Evolutionary conservation across 306 rosid species (phyloP).

Genomic region (Begonia fuchsioides): DNA sequence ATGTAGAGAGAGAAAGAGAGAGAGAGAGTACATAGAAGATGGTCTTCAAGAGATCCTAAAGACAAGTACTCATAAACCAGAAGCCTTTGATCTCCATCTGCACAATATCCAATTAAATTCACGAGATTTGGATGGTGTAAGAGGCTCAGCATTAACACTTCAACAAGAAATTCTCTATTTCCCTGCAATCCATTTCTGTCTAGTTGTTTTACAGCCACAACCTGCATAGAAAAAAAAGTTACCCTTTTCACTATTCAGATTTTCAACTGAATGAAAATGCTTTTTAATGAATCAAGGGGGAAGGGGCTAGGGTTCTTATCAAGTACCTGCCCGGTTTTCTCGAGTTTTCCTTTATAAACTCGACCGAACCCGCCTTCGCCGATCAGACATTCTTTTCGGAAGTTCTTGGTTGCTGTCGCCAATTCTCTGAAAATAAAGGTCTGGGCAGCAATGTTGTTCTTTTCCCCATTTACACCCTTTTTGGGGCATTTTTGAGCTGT

Average conservation of each 20-base stretch:
- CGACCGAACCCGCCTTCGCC: constrained; percentile 98
- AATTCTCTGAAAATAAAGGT: constrained; percentile 75
- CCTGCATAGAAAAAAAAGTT: constrained; percentile 20
- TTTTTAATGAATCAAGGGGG: too few relatives aligned
- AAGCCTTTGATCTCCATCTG: constrained; percentile 95
- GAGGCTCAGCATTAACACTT: constrained; percentile 84
- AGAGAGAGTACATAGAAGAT: constrained; percentile 40
- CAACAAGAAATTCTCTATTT: constrained; percentile 89
- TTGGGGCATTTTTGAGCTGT: constrained; percentile 10
- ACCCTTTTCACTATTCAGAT: too few relatives aligned
- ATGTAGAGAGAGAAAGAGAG: too few relatives aligned
- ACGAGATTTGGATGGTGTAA: constrained; percentile 71
- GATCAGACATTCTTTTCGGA: constrained; percentile 66
- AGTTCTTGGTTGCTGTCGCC: constrained; percentile 74
- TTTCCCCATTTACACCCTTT: constrained; percentile 14
- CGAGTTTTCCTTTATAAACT: constrained; percentile 68
- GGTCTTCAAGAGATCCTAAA: constrained; percentile 77
- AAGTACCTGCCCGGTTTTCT: constrained; percentile 46
- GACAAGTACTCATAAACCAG: constrained; percentile 86
- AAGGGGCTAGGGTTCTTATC: too few relatives aligned
- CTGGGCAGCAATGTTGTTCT: constrained; percentile 52
- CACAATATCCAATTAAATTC: constrained; percentile 76
- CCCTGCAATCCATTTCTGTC: constrained; percentile 98
- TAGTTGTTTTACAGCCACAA: constrained; percentile 91
- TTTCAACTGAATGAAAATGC: neutral